Evolutionary conservation across 768 basidiomycete genomes (phyloP), one percentile per base, ranked within the genome.

Genomic region (Naematelia encephala): DNA sequence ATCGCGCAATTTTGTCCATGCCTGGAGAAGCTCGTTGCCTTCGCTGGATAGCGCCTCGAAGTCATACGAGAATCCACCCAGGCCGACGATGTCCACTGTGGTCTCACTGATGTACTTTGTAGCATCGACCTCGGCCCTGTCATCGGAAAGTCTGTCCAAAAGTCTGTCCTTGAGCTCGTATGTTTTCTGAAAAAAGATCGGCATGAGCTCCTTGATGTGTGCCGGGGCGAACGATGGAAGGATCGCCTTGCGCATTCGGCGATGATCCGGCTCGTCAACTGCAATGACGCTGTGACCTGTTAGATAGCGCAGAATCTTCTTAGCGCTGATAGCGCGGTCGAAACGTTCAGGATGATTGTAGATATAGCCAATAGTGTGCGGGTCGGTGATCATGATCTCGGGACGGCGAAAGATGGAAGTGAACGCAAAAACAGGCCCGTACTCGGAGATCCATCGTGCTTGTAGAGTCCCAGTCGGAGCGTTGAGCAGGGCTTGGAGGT

Each of bases 31-130:
- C 54, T 90, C 87, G 68, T 84, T 87, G 75, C 89, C 90, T 0
- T 90, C 89, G 48, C 89, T 82, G 48, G 87, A 82, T 27, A 92
- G 86, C 1, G 90, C 85, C 61, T 88, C 85, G 78, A 92, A 90
- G 53, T 85, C 80, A 67, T 91, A 81, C 62, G 70, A 79, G 67
- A 91, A 91, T 67, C 88, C 61, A 48, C 89, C 84, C 29, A 86
- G 79, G 5, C 87, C 87, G 51, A 90, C 88, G 57, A 87, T 82
- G 61, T 89, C 88, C 5, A 89, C 79, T 5, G 87, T 87, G 52
- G 82, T 82, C 51, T 82, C 82, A 48, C 82, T 83, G 23, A 53
- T 14, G 5, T 23, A 27, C 5, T 22, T 22, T 39, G 34, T 16
- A 8, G 8, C 34, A 39, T 39, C 34, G 30, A 11, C 51, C 26